Percentiles rank a stretch among this genome's conserved stretches.
Conservation (phyloP, 108 stramenopile species). For the Poteriospumella lacustris region DNA sequence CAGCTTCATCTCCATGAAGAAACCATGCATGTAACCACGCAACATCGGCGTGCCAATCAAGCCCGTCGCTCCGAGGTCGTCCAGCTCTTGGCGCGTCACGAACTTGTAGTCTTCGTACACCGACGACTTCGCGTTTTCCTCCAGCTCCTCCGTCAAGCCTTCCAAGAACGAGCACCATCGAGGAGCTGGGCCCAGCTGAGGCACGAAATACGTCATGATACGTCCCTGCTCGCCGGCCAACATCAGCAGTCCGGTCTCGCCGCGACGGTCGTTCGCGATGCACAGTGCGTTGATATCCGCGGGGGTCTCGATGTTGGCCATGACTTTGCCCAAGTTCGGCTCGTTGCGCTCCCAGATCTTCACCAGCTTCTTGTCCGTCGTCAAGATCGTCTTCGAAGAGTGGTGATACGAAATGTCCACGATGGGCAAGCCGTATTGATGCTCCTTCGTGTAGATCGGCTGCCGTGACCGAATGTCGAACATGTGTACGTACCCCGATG, state of each 20-base stretch:
- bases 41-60: constrained; percentile 90
- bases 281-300: constrained; percentile 81
- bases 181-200: constrained; percentile 87
- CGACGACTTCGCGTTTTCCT: constrained; percentile 73
- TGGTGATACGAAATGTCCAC: constrained; percentile 77
- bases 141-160: constrained; percentile 94
- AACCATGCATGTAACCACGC: constrained; percentile 97
- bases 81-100: constrained; percentile 80
- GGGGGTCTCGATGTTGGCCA: constrained; percentile 86
- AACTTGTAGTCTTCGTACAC: constrained; percentile 99
- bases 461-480: constrained; percentile 86
- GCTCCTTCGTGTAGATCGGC: constrained; percentile 83
- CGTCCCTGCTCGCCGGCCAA: constrained; percentile 86
- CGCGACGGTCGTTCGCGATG: constrained; percentile 50
- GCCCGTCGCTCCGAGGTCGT: constrained; percentile 82
- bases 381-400: constrained; percentile 48
- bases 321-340: constrained; percentile 64
- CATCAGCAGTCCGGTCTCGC: constrained; percentile 82
- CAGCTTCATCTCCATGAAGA: constrained; percentile 90
- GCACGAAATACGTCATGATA: constrained; percentile 87
- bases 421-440: constrained; percentile 91
- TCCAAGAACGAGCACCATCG: constrained; percentile 97
- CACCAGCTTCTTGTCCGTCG: constrained; percentile 81
- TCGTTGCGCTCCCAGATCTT: constrained; percentile 78
- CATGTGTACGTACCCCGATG: constrained; percentile 74